Evolutionary conservation across 306 rosid species (phyloP).

Genomic region (Astragalus membranaceus): DNA sequence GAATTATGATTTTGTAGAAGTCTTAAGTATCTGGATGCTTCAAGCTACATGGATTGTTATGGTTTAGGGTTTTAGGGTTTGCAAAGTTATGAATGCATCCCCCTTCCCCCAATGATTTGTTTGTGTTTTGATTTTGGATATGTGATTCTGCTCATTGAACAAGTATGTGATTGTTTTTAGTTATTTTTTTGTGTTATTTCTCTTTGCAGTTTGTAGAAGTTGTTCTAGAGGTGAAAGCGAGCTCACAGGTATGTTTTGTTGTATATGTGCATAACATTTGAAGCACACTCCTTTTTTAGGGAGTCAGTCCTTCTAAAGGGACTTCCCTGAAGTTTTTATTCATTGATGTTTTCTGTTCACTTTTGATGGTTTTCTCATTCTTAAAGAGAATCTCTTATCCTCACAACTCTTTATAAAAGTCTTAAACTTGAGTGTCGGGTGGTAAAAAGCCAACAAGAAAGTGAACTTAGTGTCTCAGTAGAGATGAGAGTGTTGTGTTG

Average conservation of each 20-base stretch:
- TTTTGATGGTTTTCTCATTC: neutral
- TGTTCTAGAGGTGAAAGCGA: slow-evolving; percentile 42
- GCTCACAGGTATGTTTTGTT: slow-evolving; percentile 48
- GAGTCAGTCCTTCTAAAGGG: neutral
- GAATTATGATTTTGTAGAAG: neutral
- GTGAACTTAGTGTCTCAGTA: too few species aligned
- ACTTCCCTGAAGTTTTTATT: neutral
- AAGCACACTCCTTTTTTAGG: neutral
- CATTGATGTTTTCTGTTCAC: neutral
- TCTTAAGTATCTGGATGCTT: neutral
- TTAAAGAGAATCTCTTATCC: neutral
- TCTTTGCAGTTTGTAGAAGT: slow-evolving; percentile 69
- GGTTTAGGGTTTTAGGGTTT: neutral
- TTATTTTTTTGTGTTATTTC: neutral
- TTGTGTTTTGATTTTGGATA: neutral
- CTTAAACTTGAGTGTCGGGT: neutral
- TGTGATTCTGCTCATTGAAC: neutral
- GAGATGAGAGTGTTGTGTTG: too few species aligned
- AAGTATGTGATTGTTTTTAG: neutral
- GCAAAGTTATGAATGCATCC: neutral
- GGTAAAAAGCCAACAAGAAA: too few species aligned
- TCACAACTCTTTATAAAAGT: neutral
- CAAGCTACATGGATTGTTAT: neutral
- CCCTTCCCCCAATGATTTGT: neutral
- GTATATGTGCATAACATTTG: neutral